phyloP scores from a whole-genome alignment of 2,329 filamentous ascomycete species.

The Cytospora piceicola region DNA sequence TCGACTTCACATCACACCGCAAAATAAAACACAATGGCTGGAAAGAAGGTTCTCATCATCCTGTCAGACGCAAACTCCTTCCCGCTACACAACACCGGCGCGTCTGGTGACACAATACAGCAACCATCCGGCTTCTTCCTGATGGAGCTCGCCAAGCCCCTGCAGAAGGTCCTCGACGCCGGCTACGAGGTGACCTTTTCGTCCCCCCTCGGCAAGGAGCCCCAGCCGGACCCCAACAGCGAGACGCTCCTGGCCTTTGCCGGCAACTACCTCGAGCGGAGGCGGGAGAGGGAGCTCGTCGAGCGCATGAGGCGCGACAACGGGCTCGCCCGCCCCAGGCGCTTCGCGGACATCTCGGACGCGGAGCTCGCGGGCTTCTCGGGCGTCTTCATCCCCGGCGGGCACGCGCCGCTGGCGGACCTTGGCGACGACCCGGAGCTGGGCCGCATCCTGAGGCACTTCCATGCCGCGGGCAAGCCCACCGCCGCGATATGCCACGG shows the following conservation, averaged over 20 bases:
- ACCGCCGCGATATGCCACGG: constrained; percentile 52
- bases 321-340: constrained; percentile 44
- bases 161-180: constrained; percentile 42
- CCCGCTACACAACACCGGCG: constrained; percentile 39
- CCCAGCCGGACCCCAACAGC: constrained; percentile 47
- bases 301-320: constrained; percentile 51
- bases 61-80: constrained; percentile 48
- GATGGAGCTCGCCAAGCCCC: constrained; percentile 45
- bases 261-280: constrained; percentile 50
- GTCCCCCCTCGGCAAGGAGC: constrained; percentile 47
- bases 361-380: constrained; percentile 44
- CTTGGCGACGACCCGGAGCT: constrained; percentile 47
- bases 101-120: constrained; percentile 34
- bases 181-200: constrained; percentile 50
- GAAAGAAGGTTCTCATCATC: constrained; percentile 49
- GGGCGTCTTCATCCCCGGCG: constrained; percentile 50
- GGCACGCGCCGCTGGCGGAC: constrained; percentile 49
- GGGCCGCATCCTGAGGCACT: constrained; percentile 46
- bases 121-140: constrained; percentile 44
- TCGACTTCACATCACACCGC: too few relatives aligned
- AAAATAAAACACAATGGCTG: constrained; percentile 8
- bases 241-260: constrained; percentile 47
- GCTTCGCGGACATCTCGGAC: constrained; percentile 45
- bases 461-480: constrained; percentile 46
- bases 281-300: constrained; percentile 45